Percentiles rank a stretch among this genome's conserved stretches.
Conservation (phyloP, 148 eudicot species). For the Rhododendron mucronatum region DNA sequence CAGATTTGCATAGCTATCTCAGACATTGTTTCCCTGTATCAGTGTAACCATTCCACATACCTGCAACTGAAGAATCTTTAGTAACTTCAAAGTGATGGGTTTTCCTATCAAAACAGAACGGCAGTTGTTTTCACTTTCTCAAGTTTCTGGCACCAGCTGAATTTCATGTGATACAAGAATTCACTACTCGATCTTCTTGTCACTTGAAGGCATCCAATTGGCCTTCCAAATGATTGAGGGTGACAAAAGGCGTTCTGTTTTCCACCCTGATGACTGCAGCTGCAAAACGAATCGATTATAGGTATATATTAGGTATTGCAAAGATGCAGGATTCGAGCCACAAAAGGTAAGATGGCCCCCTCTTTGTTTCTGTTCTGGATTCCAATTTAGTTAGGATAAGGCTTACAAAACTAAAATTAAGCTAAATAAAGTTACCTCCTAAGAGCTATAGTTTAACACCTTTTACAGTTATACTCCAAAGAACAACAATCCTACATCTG, state of each 20-base stretch:
- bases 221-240: constrained; percentile 90
- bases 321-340: not conserved
- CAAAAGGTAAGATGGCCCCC: not conserved
- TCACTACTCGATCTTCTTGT: constrained; percentile 50
- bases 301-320: not conserved
- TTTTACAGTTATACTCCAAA: not conserved
- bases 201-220: constrained; percentile 45
- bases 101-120: not conserved
- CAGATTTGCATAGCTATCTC: not conserved
- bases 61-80: not conserved
- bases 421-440: not conserved
- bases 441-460: not conserved
- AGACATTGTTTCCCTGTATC: not conserved
- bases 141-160: not conserved
- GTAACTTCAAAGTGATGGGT: not conserved
- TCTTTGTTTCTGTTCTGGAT: not conserved
- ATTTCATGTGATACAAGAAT: not conserved
- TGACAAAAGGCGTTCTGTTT: constrained; percentile 67
- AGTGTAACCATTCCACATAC: not conserved
- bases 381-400: not conserved
- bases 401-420: not conserved
- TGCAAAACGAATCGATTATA: constrained; percentile 20
- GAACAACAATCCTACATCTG: not conserved
- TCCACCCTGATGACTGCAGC: constrained; percentile 76
- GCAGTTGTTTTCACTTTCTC: not conserved